A percentile compares a stretch with the other conserved stretches of the same genome.
phyloP scores from a whole-genome alignment of 2,329 filamentous ascomycete species.

The Raffaelea deltoideospora region DNA sequence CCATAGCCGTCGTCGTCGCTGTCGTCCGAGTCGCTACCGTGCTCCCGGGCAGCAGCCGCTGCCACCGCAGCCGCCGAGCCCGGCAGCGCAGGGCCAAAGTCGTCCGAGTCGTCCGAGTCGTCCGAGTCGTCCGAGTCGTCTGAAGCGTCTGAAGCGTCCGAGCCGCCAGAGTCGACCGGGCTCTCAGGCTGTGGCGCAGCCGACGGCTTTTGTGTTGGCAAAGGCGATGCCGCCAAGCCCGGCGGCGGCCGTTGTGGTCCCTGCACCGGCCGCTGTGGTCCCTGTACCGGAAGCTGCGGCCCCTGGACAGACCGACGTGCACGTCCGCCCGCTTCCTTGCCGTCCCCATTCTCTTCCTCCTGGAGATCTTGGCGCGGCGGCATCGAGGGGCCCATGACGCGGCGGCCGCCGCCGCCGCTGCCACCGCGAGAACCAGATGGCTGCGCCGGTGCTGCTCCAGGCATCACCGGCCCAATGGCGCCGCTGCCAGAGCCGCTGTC shows the following conservation, averaged over 20 bases:
- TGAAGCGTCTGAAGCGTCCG: constrained; percentile 13
- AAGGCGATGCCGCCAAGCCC: too few species aligned
- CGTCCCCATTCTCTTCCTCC: too few species aligned
- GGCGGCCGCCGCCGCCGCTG: background rate
- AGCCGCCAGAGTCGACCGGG: too few species aligned
- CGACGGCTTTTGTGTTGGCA: too few species aligned
- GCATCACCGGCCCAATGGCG: constrained; percentile 14
- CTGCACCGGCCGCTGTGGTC: too few species aligned
- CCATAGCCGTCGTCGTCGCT: constrained; percentile 21
- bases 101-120: constrained; percentile 27
- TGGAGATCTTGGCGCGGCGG: constrained; percentile 10
- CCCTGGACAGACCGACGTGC: too few species aligned
- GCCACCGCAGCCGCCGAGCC: constrained; percentile 23
- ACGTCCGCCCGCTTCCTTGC: too few species aligned
- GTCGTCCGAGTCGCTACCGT: background rate
- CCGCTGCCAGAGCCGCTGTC: background rate
- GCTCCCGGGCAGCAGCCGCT: too few species aligned
- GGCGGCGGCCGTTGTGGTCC: too few species aligned
- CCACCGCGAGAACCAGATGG: background rate
- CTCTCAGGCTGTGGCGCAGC: too few species aligned
- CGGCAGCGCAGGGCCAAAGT: constrained; percentile 46
- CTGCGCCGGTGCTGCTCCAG: constrained; percentile 4
- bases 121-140: constrained; percentile 16
- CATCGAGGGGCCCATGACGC: constrained; percentile 1
- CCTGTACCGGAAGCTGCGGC: background rate